phyloP scores from a whole-genome alignment of 768 basidiomycete genomes.

The Serendipita sp. region DNA sequence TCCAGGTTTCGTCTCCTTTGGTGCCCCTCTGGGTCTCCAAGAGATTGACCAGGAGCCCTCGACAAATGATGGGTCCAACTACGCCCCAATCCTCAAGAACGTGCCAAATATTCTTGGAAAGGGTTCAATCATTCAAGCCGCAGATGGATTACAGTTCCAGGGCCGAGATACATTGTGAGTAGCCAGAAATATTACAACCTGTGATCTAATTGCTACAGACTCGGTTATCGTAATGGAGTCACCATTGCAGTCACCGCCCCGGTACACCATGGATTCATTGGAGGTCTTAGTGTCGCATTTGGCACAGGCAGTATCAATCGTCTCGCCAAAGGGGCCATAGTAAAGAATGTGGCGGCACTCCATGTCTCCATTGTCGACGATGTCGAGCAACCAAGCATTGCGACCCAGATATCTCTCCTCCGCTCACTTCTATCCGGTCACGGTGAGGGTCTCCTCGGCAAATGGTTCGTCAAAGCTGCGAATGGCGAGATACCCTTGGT shows the following conservation, averaged over 20 bases:
- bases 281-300: conserved; percentile 49
- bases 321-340: conserved; percentile 44
- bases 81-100: conserved; percentile 31
- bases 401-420: conserved; percentile 66
- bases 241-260: conserved; percentile 54
- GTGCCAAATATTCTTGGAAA: conserved; percentile 27
- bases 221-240: conserved; percentile 61
- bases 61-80: conserved; percentile 49
- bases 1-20: conserved; percentile 50
- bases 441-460: conserved; percentile 25
- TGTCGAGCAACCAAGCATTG: conserved; percentile 37
- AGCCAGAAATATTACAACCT: conserved; percentile 1
- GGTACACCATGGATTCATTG: conserved; percentile 35
- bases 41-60: conserved; percentile 51
- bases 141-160: conserved; percentile 57
- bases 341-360: conserved; percentile 45
- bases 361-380: conserved; percentile 45
- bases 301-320: conserved; percentile 40
- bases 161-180: conserved; percentile 53
- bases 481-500: conserved; percentile 46
- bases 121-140: conserved; percentile 36
- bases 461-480: conserved; percentile 33
- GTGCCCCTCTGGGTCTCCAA: conserved; percentile 49
- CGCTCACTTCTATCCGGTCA: conserved; percentile 42
- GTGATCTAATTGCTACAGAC: conserved; percentile 23